Evolutionary conservation across 345 rosid species (phyloP).

Genomic region (Dovyalis caffra): DNA sequence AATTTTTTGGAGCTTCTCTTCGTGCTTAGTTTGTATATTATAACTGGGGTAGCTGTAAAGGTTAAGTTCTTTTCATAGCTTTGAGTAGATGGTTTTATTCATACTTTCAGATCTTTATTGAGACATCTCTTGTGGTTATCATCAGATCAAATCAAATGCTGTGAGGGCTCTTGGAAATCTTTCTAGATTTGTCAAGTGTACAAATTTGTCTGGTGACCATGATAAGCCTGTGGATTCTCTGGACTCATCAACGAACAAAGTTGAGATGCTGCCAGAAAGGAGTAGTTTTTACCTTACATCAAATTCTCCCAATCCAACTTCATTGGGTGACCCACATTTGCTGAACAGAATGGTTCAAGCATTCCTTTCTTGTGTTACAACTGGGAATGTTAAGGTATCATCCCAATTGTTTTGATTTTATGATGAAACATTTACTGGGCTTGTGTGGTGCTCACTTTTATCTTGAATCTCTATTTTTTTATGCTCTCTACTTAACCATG

Average conservation of each 20-base stretch:
- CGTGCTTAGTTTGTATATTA: background rate
- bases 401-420: background rate
- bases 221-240: slow-evolving; percentile 23
- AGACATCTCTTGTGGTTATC: background rate
- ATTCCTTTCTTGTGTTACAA: slow-evolving; percentile 90
- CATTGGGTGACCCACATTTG: slow-evolving; percentile 40
- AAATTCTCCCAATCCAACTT: slow-evolving; percentile 27
- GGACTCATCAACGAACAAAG: slow-evolving; percentile 16
- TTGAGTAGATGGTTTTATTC: background rate
- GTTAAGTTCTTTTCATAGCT: background rate
- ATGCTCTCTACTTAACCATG: slow-evolving; percentile 14
- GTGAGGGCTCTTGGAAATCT: slow-evolving; percentile 91
- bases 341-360: slow-evolving; percentile 81
- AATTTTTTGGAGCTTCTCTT: background rate
- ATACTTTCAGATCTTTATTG: background rate
- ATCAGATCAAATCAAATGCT: slow-evolving; percentile 78
- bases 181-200: slow-evolving; percentile 51
- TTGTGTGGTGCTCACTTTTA: background rate
- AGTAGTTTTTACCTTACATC: slow-evolving; percentile 12
- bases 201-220: slow-evolving; percentile 31
- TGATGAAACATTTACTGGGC: background rate
- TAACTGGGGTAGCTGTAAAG: background rate
- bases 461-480: slow-evolving; percentile 4
- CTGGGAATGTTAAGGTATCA: slow-evolving; percentile 92
- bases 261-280: slow-evolving; percentile 16